Evolutionary conservation across 2,329 filamentous ascomycete genomes (phyloP), one percentile per base, ranked within the genome.

Genomic region (Paracoccidioides lutzii): DNA sequence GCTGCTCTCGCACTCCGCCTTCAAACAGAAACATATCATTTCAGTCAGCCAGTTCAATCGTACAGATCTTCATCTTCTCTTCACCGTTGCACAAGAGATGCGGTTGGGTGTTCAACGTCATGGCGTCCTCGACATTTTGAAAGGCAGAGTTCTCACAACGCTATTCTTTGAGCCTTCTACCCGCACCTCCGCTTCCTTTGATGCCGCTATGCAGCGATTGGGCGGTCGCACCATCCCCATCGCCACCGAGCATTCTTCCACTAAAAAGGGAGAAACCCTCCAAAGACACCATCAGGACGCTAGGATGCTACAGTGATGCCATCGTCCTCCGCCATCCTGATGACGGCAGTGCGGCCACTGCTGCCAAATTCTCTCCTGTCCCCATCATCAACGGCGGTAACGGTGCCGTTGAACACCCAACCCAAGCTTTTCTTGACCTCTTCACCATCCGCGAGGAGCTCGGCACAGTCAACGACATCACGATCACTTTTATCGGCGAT

Each of bases 101-200:
- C 87, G 91, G 35, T 81, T 95, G 15, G 90, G 90, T 54, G 93
- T 96, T 35, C 88, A 97, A 74, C 85, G 90, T 52, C 86, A 95
- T 65, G 93, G 93, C 58, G 87, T 93, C 35, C 78, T 98, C 52
- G 85, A 93, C 66, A 79, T 95, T 56, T 82, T 98, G 59, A 88
- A 87, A 65, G 90, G 90, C 33, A 84, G 87, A 48, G 82, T 98
- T 10, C 80, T 98, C 41, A 89, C 86, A 74, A 93, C 88, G 2
- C 83, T 98, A 76, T 98, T 98, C 80, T 98, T 90, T 72, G 93
- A 98, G 78, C 93, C 93, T 1, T 97, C 91, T 0, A 98, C 93
- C 2, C 82, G 93, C 55, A 98, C 93, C 4, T 96, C 91, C 10
- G 83, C 88, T 41, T 98, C 93, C 3, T 98, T 98, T 65, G 93